Evolutionary conservation across 2,329 filamentous ascomycete species (phyloP).

Genomic region (Eutypa lata): DNA sequence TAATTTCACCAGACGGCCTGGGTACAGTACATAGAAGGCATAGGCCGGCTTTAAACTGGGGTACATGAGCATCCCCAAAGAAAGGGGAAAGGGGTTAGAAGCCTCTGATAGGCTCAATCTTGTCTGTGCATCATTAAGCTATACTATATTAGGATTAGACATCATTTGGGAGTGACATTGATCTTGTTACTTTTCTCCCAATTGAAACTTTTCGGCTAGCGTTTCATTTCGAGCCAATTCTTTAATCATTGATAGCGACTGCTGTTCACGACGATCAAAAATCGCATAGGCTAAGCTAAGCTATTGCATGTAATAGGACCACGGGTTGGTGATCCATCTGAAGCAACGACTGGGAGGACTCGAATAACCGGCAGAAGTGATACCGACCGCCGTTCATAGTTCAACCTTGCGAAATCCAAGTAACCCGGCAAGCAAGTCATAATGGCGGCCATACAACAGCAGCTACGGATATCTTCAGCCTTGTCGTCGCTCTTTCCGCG

Average conservation of each 20-base stretch:
- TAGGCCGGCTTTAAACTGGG: constrained; percentile 7
- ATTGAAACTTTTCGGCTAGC: neutral
- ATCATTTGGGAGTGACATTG: neutral
- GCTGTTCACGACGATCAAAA: neutral
- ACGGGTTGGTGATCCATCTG: no score
- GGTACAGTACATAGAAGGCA: no score
- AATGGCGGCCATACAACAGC: constrained; percentile 45
- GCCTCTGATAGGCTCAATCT: constrained; percentile 22
- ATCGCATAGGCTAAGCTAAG: no score
- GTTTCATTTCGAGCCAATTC: neutral
- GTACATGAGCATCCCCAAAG: constrained; percentile 9
- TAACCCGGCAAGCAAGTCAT: constrained; percentile 19
- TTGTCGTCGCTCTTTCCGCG: constrained; percentile 54
- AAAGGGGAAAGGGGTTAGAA: constrained; percentile 25
- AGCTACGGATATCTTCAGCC: constrained; percentile 35
- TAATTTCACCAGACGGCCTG: no score
- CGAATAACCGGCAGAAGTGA: neutral
- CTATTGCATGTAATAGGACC: no score
- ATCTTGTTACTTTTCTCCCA: neutral
- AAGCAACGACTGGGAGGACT: no score
- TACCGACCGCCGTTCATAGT: neutral
- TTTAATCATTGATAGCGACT: neutral
- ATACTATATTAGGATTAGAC: constrained; percentile 10
- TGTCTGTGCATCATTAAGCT: constrained; percentile 16
- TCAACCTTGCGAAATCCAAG: no score